These are phyloP conservation scores for Lepiota venenata DNA, from an alignment of 768 basidiomycete species.

Conservation along the genomic window DNA sequence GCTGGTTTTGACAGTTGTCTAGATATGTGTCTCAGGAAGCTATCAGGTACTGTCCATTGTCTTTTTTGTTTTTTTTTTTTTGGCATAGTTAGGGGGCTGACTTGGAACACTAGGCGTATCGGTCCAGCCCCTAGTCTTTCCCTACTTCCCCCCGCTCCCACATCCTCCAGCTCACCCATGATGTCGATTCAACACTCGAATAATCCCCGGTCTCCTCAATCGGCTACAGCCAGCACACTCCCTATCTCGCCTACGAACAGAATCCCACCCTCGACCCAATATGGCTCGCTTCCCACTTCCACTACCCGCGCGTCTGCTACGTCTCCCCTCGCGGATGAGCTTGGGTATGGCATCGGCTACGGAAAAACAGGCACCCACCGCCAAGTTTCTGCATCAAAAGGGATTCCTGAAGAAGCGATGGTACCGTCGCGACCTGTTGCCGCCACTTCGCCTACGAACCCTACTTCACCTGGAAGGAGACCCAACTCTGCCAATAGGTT, in stretches of 20 bases:
- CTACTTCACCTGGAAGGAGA: constrained; percentile 16
- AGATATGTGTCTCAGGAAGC: constrained; percentile 75
- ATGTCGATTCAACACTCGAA: constrained; percentile 5
- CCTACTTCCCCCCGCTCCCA: constrained; percentile 33
- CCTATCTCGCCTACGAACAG: constrained; percentile 1
- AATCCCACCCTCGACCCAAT: constrained; percentile 2
- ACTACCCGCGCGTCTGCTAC: background rate
- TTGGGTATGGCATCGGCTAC: constrained; percentile 12
- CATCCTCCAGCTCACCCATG: constrained; percentile 5
- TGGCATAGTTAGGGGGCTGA: background rate
- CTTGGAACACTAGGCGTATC: constrained; percentile 34
- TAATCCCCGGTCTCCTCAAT: background rate
- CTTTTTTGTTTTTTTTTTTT: constrained; percentile 23
- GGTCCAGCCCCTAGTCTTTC: constrained; percentile 46
- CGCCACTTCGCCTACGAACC: constrained; percentile 10
- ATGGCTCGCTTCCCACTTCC: constrained; percentile 8
- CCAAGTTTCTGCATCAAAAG: constrained; percentile 18
- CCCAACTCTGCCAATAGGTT: constrained; percentile 30
- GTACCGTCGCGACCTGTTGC: constrained; percentile 15
- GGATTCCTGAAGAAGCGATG: constrained; percentile 14
- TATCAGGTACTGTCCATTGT: constrained; percentile 33
- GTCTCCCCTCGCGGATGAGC: constrained; percentile 12
- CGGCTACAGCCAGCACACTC: constrained; percentile 10
- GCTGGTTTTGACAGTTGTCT: constrained; percentile 10
- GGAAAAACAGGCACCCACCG: background rate